Evolutionary conservation across 257 asterid genomes (phyloP), one percentile per base, ranked within the genome.

Genomic region (Salvia miltiorrhiza): DNA sequence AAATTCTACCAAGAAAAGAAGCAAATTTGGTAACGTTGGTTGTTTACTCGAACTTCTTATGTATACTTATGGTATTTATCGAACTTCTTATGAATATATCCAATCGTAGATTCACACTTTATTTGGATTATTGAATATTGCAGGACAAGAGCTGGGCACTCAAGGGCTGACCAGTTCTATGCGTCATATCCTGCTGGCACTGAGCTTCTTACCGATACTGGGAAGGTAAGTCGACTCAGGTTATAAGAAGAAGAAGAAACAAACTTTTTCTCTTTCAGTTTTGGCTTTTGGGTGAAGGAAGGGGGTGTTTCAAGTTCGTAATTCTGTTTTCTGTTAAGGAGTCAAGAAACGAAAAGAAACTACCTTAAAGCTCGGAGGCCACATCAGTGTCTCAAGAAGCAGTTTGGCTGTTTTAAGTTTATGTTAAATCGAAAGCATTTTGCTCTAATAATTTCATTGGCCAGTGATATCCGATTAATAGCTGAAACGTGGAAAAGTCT

Each of bases 131-230:
- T 30, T 30, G 35, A 30, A 30, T 73, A 7, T 63, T 70, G 77
- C 82, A 93, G 99, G 71, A 93, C 95, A 19, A 86, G 97, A 76
- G 99, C 96, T 48, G 99, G 97, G 73, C 80, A 82, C 84, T 86
- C 97, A 1, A 84, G 96, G 82, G 96, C 82, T 72, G 99, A 93
- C 76, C 97, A 93, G 67, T 90, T 87, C 69, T 93, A 93, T 79
- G 97, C 96, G 28, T 88, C 99, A 58, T 91, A 87, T 76, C 96
- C 99, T 19, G 95, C 96, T 80, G 99, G 99, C 49, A 89, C 96
- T 5, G 97, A 88, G 82, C 91, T 94, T 74, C 88, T 94, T 23
- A 81, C 90, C 4, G 97, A 90, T 78, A 80, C 95, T 16, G 78
- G 86, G 19, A 91, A 89, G 96, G 99, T 94, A 49, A 11, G 81